These are phyloP conservation scores for Coffea eugenioides DNA, from an alignment of 257 asterid species.

Conservation along the genomic window DNA sequence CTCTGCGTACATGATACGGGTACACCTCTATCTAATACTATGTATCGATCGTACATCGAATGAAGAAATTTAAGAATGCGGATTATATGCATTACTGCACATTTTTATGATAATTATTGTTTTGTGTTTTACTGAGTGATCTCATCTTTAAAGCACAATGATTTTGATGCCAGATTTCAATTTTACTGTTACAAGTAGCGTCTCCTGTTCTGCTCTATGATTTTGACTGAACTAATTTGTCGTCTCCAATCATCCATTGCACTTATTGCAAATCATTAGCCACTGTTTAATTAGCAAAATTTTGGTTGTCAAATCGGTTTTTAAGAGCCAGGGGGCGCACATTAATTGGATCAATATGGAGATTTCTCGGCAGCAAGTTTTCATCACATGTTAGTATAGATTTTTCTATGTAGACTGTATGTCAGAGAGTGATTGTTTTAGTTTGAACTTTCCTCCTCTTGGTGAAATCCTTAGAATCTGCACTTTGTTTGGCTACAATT, in stretches of 20 bases:
- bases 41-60: neutral
- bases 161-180: constrained; percentile 7
- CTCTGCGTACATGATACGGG: neutral
- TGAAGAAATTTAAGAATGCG: neutral
- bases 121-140: neutral
- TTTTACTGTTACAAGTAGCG: neutral
- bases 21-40: neutral
- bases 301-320: neutral
- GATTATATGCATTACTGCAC: neutral
- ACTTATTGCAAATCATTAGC: neutral
- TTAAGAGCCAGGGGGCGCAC: neutral
- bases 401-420: too few species aligned
- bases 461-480: too few species aligned
- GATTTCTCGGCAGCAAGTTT: neutral
- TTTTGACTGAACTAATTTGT: neutral
- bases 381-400: too few species aligned
- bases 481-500: too few species aligned
- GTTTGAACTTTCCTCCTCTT: too few species aligned
- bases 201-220: neutral
- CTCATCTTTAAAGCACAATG: neutral
- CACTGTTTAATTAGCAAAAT: neutral
- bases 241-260: neutral
- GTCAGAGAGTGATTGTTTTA: too few species aligned
- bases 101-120: too few species aligned
- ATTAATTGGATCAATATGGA: neutral